phyloP scores from a whole-genome alignment of 2,329 filamentous ascomycete species.

The Massarina eburnea region DNA sequence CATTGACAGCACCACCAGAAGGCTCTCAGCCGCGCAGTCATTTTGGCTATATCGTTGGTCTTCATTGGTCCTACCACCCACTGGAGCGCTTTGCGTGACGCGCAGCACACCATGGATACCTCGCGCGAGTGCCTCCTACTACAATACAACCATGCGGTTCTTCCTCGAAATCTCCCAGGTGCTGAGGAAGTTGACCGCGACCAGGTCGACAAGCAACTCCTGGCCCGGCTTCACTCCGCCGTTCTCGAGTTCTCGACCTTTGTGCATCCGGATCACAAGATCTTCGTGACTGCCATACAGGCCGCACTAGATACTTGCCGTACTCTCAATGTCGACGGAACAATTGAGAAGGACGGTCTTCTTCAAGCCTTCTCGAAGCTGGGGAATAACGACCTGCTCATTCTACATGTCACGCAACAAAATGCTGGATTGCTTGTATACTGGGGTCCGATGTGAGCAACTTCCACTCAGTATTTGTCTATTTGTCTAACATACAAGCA shows the following conservation, averaged over 20 bases:
- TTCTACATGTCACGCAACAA: conserved; percentile 52
- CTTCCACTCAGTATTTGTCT: too few species aligned
- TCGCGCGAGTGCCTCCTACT: conserved; percentile 19
- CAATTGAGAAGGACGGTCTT: conserved; percentile 24
- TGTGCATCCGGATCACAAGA: conserved; percentile 9
- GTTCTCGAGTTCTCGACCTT: conserved; percentile 18
- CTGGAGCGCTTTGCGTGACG: too few species aligned
- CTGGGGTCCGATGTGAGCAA: conserved; percentile 33
- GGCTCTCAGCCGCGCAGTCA: too few species aligned
- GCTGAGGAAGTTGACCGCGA: conserved; percentile 31
- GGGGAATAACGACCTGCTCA: conserved; percentile 31
- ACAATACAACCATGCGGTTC: conserved; percentile 40
- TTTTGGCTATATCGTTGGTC: too few species aligned
- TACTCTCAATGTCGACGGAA: conserved; percentile 24
- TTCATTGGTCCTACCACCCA: too few species aligned
- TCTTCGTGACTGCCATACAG: conserved; percentile 16
- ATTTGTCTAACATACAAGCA: conserved; percentile 20
- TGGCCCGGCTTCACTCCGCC: conserved; percentile 30
- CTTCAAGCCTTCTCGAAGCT: conserved; percentile 20
- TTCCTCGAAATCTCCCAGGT: conserved; percentile 45
- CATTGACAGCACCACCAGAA: too few species aligned
- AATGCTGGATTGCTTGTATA: conserved; percentile 53
- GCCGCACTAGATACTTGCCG: conserved; percentile 18
- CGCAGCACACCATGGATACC: conserved; percentile 27
- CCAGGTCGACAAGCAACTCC: conserved; percentile 30